Evolutionary conservation across 2,329 filamentous ascomycete genomes (phyloP).

Genomic region (Penicillium paneum): DNA sequence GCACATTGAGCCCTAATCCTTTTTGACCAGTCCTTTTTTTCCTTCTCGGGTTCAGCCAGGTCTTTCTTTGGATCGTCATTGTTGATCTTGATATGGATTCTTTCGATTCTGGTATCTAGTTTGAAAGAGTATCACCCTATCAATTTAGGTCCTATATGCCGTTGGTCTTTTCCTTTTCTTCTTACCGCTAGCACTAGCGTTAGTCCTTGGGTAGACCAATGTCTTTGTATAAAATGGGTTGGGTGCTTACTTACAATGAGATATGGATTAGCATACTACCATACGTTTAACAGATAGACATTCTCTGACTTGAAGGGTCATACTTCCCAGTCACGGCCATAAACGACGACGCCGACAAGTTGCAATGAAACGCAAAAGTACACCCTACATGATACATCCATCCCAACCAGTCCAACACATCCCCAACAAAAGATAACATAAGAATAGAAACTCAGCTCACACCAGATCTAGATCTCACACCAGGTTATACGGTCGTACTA

Average conservation of each 20-base stretch:
- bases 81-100: background rate
- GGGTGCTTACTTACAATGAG: background rate
- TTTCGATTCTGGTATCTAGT: slow-evolving; percentile 10
- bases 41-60: slow-evolving; percentile 6
- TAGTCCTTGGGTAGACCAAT: background rate
- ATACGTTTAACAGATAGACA: background rate
- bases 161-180: background rate
- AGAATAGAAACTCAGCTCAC: background rate
- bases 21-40: slow-evolving; percentile 1
- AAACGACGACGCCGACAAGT: background rate
- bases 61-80: background rate
- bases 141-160: slow-evolving; percentile 8
- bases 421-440: background rate
- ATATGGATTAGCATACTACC: background rate
- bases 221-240: background rate
- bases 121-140: slow-evolving; percentile 7
- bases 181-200: background rate
- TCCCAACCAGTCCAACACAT: background rate
- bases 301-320: background rate
- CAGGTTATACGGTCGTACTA: background rate
- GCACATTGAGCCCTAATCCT: slow-evolving; percentile 4
- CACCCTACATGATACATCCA: background rate
- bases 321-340: background rate
- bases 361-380: background rate
- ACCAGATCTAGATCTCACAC: slow-evolving; percentile 1